Base-by-base conservation (phyloP, 176 grass and related monocot species). In the Ensete ventricosum region DNA sequence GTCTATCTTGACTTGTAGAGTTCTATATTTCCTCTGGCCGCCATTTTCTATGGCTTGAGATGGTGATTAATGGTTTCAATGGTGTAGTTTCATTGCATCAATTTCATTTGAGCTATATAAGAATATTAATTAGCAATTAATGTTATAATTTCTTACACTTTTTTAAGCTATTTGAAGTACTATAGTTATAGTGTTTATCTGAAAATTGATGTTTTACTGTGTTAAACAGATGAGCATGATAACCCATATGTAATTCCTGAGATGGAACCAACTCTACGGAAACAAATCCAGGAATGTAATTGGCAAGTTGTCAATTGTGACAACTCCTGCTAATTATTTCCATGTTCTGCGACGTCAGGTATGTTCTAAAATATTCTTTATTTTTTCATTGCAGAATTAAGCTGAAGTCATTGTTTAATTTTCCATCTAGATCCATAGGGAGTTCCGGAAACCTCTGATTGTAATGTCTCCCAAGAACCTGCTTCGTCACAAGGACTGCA, bases 271-370 rank as follows among this genome's bases (percentile, higher is more conserved):
- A 76, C 74, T 50, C 74, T 76, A 16, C 55, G 74, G 55, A 76
- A 76, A 62, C 74, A 76, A 29, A 76, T 76, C 24, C 74, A 76
- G 34, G 74, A 76, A 7, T 76, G 74, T 34, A 76, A 76, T 50
- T 76, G 74, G 74, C 74, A 76, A 62, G 57, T 76, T 8, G 74
- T 76, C 55, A 76, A 76, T 76, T 76, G 74, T 62, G 27, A 76
- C 74, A 50, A 76, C 74, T 48, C 74, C 74, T 23, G 74, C 74
- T 59, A 76, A 76, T 49, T 76, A 76, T 76, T 76, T 76, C 29
- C 74, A 76, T 63, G 74, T 76, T 48, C 57, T 76, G 14, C 74
- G 74, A 49, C 57, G 74, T 17, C 74, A 76, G 74, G 74, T 76
- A 9, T 62, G 12, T 69, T 14, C 50, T 62, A 9, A 55, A 5